phyloP scores from a whole-genome alignment of 2,329 filamentous ascomycete species.

The Bisporella sp. region DNA sequence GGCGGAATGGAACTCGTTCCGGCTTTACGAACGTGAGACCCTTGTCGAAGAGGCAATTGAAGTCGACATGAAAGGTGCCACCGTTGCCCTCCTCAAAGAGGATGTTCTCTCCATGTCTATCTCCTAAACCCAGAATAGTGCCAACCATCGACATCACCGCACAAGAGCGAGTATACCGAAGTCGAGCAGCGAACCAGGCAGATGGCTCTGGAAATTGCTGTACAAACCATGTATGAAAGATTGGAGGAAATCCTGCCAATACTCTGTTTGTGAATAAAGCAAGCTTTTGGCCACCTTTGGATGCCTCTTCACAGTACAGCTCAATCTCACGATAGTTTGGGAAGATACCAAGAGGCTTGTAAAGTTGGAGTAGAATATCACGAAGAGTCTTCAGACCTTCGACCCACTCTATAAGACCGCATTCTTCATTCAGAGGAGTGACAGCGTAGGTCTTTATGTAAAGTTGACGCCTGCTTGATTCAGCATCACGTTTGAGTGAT shows the following conservation, averaged over 20 bases:
- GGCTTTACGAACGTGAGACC: constrained; percentile 92
- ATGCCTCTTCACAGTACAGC: constrained; percentile 56
- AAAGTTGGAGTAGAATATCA: constrained; percentile 77
- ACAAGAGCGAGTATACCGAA: constrained; percentile 86
- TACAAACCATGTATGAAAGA: constrained; percentile 91
- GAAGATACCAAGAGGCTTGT: constrained; percentile 65
- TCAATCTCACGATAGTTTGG: constrained; percentile 64
- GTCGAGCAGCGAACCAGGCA: constrained; percentile 81
- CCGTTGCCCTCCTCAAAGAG: constrained; percentile 90
- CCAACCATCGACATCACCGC: constrained; percentile 99
- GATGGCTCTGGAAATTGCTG: constrained; percentile 91
- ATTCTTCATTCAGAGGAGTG: constrained; percentile 94
- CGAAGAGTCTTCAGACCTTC: constrained; percentile 90
- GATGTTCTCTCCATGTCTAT: constrained; percentile 96
- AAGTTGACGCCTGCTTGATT: constrained; percentile 81
- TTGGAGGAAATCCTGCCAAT: constrained; percentile 64
- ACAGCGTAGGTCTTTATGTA: constrained; percentile 98
- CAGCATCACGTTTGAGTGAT: constrained; percentile 83
- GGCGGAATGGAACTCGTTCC: constrained; percentile 88
- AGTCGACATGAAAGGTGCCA: constrained; percentile 94
- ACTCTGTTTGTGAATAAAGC: constrained; percentile 64
- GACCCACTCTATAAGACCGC: constrained; percentile 97
- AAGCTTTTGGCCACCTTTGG: constrained; percentile 50
- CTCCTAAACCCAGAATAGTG: constrained; percentile 86
- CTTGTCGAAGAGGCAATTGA: constrained; percentile 99